Base-by-base conservation (phyloP, 148 eudicot genomes). In the Rhododendron simsii region DNA sequence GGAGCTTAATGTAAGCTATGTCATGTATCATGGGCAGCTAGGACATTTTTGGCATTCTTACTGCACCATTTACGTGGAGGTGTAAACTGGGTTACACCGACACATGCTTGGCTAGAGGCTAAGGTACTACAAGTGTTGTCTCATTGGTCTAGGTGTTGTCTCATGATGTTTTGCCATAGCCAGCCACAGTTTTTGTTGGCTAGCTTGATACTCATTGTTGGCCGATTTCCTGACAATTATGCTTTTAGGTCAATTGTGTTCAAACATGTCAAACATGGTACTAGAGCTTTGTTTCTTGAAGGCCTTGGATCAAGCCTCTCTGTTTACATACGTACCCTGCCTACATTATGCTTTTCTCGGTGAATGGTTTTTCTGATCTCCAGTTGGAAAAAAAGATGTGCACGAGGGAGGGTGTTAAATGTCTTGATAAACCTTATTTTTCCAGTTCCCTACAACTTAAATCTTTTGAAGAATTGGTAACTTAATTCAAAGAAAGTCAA, bases 1-100 rank as follows among this genome's bases (percentile, higher is more conserved):
- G 13, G 48, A 77, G 80, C 80, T 39, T 77, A 77, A 44, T 77
- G n/a, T 77, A 77, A 77, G 48, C 80, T 77, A 3, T 75, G 45
- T 77, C 80, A 44, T 77, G 48, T 77, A 11, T 26, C 33, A 48
- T 14, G 59, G 61, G 59, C 55, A 53, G 16, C 59, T 80, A 21
- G 16, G 13, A 48, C 61, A 48, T 78, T 45, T 39, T 78, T 5
- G 33, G 55, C 51, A 44, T 23, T 11, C 35, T 7, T 78, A n/a
- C 53, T 45, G 28, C 33, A 10, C 53, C 81, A 44, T 78, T 45
- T 78, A 21, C 30, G 0, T 69, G 30, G 69, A 61, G 26, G 75
- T 28, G 75, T 69, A 26, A 28, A 69, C 75, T 11, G 33, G 15
- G 30, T 67, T n/a, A 21, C 15, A 11, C 35, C 0, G 7, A 13